Evolutionary conservation across 2,329 filamentous ascomycete species (phyloP), one percentile per base, ranked within the genome.

Genomic region (Chaetomium globosum): DNA sequence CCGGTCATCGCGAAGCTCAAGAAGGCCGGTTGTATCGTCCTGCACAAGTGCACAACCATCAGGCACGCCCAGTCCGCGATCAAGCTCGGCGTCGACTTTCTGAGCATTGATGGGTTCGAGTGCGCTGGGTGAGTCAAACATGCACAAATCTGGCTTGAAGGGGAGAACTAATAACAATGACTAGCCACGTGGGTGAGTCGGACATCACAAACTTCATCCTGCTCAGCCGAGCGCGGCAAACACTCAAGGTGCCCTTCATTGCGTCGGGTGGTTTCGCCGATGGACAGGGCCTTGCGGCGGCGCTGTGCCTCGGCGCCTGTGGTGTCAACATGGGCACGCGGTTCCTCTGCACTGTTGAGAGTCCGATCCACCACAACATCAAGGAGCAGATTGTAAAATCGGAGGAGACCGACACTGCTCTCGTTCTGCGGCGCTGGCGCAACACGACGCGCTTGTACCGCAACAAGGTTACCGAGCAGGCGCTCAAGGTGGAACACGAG

Each of bases 41-140:
- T 99, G 64, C 95, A 99, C 85, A 99, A 99, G 81, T 98, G 95
- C 83, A 99, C 95, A 9, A 96, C 92, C 5, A 96, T 99, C 79
- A 84, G 93, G 63, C 95, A 99, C 76, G 95, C 95, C 23, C 87
- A 92, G 77, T 93, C 90, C 70, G 95, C 95, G 57, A 85, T 96
- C 65, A 97, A 96, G 79, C 87, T 98, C 48, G 95, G 95, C 69
- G 95, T 97, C 4, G 95, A 99, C 78, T 98, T 99, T 79, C 81
- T 99, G 65, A 93, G 89, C 71, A 98, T 99, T 72, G 95, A 99
- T 76, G 95, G 95, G 52, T 98, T 99, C 76, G 95, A 99, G 79
- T 99, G 95, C 80, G 95, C 93, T 52, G 95, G 85, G 75, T 76
- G 69, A 69, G 75, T 73, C 19, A 23, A 21, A 21, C 23, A 16